Percentiles rank a stretch among this genome's conserved stretches.
These are phyloP conservation scores for Colletotrichum liaoningense DNA, from an alignment of 2,329 filamentous ascomycete species.

Conservation along the genomic window DNA sequence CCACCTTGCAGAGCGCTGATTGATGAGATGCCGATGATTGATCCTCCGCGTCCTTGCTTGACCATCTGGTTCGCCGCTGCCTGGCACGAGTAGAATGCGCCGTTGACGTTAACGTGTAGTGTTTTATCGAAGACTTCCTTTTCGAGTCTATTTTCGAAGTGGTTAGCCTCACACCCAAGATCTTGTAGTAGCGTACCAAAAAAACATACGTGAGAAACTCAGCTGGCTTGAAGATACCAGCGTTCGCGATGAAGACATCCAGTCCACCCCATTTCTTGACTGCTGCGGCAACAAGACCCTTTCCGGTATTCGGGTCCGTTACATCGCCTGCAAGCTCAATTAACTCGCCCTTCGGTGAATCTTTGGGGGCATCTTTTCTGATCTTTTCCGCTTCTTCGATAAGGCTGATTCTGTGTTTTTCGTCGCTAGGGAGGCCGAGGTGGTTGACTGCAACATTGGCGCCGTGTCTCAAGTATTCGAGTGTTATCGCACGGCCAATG, in stretches of 20 bases:
- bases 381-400: conserved; percentile 49
- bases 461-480: conserved; percentile 74
- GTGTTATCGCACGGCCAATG: conserved; percentile 75
- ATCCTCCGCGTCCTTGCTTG: conserved; percentile 61
- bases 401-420: conserved; percentile 44
- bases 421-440: conserved; percentile 54
- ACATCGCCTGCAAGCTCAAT: conserved; percentile 73
- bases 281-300: conserved; percentile 49
- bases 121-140: conserved; percentile 70
- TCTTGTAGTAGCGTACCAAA: neutral
- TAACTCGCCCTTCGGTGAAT: conserved; percentile 57
- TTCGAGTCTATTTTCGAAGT: conserved; percentile 56
- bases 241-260: conserved; percentile 52
- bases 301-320: conserved; percentile 71
- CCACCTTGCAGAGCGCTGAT: conserved; percentile 75
- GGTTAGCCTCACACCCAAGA: neutral
- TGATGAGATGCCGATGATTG: conserved; percentile 74
- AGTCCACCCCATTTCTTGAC: conserved; percentile 56
- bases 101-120: conserved; percentile 75
- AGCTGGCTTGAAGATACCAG: conserved; percentile 24
- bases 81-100: conserved; percentile 77
- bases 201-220: conserved; percentile 25
- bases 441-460: conserved; percentile 74
- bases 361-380: conserved; percentile 34
- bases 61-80: conserved; percentile 68